Conservation (phyloP, 495 filamentous ascomycete genomes). For the Venustampulla echinocandica region DNA sequence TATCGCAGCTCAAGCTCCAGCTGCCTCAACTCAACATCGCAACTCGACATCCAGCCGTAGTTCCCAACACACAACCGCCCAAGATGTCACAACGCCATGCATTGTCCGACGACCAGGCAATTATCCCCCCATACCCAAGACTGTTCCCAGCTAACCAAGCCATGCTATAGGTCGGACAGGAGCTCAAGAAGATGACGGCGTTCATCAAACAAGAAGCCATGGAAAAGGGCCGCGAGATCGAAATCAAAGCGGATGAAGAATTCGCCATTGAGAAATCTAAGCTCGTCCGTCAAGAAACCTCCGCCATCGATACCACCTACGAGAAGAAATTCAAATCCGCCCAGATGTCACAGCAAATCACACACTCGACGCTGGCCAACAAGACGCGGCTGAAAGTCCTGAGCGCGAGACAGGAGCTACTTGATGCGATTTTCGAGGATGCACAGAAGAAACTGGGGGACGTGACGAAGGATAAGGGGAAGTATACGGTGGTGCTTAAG, state of each 20-base stretch:
- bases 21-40: not conserved
- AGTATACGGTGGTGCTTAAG: slow-evolving; percentile 69
- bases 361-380: slow-evolving; percentile 87
- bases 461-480: slow-evolving; percentile 55
- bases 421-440: slow-evolving; percentile 85
- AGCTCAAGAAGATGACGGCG: slow-evolving; percentile 99
- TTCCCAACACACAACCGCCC: slow-evolving; percentile 11
- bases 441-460: slow-evolving; percentile 57
- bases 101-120: slow-evolving; percentile 93
- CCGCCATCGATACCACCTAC: slow-evolving; percentile 83
- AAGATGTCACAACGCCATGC: slow-evolving; percentile 84
- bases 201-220: slow-evolving; percentile 98
- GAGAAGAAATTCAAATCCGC: slow-evolving; percentile 98
- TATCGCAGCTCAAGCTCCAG: not conserved
- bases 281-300: slow-evolving; percentile 89
- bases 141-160: slow-evolving; percentile 5
- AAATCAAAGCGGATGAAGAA: slow-evolving; percentile 96
- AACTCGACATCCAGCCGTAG: not conserved
- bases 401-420: slow-evolving; percentile 72
- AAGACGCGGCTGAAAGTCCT: slow-evolving; percentile 87
- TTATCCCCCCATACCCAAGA: slow-evolving; percentile 8
- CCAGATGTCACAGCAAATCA: slow-evolving; percentile 94
- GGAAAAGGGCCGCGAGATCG: slow-evolving; percentile 94
- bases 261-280: slow-evolving; percentile 97
- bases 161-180: slow-evolving; percentile 63